These are phyloP conservation scores for rapeseed (Brassica napus) DNA, from an alignment of 345 rosid genomes.

Conservation along the genomic window DNA sequence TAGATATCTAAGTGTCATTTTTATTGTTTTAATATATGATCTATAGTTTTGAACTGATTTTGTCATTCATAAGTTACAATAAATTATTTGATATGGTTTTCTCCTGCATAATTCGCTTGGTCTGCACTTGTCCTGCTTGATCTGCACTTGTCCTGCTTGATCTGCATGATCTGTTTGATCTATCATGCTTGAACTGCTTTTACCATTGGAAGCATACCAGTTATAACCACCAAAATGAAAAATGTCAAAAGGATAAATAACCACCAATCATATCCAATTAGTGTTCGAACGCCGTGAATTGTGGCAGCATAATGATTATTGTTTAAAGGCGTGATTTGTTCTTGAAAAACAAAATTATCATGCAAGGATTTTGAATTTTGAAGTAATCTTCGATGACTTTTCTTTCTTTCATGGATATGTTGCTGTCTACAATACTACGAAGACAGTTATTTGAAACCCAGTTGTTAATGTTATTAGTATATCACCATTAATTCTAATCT, in stretches of 20 bases:
- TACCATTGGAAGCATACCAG: too few relatives aligned
- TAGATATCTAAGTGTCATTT: too few relatives aligned
- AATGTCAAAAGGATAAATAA: not conserved
- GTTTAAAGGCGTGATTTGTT: constrained; percentile 19
- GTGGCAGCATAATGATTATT: constrained; percentile 23
- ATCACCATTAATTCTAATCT: not conserved
- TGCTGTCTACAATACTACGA: not conserved
- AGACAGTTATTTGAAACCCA: not conserved
- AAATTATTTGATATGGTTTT: too few relatives aligned
- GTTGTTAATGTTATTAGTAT: not conserved
- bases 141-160: too few relatives aligned
- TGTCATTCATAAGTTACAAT: too few relatives aligned
- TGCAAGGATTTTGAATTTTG: not conserved
- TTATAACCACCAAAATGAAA: not conserved
- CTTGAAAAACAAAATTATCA: not conserved
- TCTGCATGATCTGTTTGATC: too few relatives aligned
- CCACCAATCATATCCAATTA: constrained; percentile 14
- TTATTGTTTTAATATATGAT: too few relatives aligned
- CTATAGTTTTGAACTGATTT: too few relatives aligned
- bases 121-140: too few relatives aligned
- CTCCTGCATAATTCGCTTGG: too few relatives aligned
- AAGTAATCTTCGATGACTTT: not conserved
- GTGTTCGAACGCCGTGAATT: constrained; percentile 26
- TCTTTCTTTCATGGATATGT: not conserved
- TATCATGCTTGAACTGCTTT: too few relatives aligned